Base-by-base conservation (phyloP, 192 early-diverging fungal species). In the Spizellomyces sp. region DNA sequence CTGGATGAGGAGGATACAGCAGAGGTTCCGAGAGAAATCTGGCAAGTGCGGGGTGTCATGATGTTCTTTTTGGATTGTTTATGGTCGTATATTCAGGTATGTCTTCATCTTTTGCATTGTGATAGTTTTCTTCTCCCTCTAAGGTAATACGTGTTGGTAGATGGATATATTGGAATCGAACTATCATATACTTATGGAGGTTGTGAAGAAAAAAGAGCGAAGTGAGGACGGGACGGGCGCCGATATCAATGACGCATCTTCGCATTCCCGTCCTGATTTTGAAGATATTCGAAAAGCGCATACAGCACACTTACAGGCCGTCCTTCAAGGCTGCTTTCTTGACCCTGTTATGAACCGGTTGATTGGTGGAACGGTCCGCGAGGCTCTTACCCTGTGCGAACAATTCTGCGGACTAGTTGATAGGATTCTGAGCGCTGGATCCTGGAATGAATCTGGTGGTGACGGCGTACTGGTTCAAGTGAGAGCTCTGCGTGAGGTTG, bases 31-130 rank as follows among this genome's bases (percentile, higher is more conserved):
- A 61, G 22, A 54, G 65, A 66, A 1, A 67, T 90, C 8, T 89
- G 88, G 78, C 55, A 77, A 9, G 62, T 90, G 56, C 74, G 90
- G 55, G 69, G 76, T 5, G 62, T 74, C 9, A 92, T 92, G 90
- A 70, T 85, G 50, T 90, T 89, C 78, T 89, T 91, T 72, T 74
- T 90, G 1, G 88, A 92, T 70, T 80, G 83, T 56, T 63, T 92
- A 36, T 92, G 91, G 90, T 75, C 76, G 6, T 89, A 91, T 77
- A 69, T 90, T 7, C 91, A 92, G 86, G 90, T 92, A 58, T 44
- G 70, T 62, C 41, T 27, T 22, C 47, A 1, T 5, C 36, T 52
- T 63, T n/a, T 19, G n/a, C 43, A 6, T 22, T 42, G 17, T 27
- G 27, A 22, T 15, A 14, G 21, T 19, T 61, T 15, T 61, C 36